phyloP scores from a whole-genome alignment of 345 rosid genomes.

The Crucihimalaya himalaica region DNA sequence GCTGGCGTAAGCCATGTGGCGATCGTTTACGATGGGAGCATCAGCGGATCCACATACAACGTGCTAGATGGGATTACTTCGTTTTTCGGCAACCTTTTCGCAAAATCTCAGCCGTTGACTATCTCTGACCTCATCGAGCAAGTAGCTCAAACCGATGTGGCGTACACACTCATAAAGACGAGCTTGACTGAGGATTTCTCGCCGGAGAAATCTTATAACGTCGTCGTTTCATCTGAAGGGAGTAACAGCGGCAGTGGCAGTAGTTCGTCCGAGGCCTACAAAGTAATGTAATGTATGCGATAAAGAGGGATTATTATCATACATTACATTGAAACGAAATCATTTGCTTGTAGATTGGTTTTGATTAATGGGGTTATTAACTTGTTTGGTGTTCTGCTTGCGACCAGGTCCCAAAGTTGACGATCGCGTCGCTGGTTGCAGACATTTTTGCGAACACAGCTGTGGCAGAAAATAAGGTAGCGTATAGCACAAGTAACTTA shows the following conservation, averaged over 20 bases:
- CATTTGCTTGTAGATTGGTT: conserved; percentile 9
- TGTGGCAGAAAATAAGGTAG: conserved; percentile 90
- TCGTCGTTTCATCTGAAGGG: conserved; percentile 80
- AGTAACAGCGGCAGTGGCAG: conserved; percentile 51
- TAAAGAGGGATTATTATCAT: conserved; percentile 29
- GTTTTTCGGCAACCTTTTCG: conserved; percentile 76
- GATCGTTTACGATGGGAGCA: conserved; percentile 61
- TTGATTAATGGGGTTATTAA: conserved; percentile 8
- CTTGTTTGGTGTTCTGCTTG: conserved; percentile 9
- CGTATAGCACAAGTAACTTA: conserved; percentile 3
- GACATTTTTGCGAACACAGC: conserved; percentile 85
- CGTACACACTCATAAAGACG: conserved; percentile 80
- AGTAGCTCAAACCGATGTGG: conserved; percentile 65
- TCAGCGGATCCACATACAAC: conserved; percentile 58
- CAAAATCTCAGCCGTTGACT: conserved; percentile 58
- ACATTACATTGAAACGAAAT: conserved; percentile 19
- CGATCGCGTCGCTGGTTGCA: conserved; percentile 80
- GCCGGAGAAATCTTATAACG: conserved; percentile 76
- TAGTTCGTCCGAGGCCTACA: conserved; percentile 53
- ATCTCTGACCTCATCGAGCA: conserved; percentile 66
- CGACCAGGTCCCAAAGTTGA: conserved; percentile 69
- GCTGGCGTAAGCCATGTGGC: conserved; percentile 89
- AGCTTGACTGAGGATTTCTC: conserved; percentile 77
- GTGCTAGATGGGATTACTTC: conserved; percentile 78
- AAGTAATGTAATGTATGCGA: conserved; percentile 99